Base-by-base conservation (phyloP, 1,139 yeast species). In the Wickerhamomyces sp. region DNA sequence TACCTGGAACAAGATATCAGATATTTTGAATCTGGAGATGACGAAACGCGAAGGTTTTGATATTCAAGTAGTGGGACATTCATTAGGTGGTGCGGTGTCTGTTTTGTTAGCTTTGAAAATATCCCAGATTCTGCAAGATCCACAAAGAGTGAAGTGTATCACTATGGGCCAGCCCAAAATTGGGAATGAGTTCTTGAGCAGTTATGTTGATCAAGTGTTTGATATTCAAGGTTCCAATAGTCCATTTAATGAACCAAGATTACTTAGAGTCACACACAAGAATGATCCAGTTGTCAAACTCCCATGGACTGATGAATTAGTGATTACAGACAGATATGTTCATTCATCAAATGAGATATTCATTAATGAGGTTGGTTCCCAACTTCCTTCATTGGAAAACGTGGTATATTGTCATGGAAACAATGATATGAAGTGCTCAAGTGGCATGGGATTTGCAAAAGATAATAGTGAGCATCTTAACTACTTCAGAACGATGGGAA, bases 11-110 rank as follows among this genome's bases (percentile, higher is more conserved):
- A 60, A 58, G 7, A 63, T 75, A 6, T 63, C 66, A 31, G 47
- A 47, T 2, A 45, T 56, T 4, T 43, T 74, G 14, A 61, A 35
- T 0, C 48, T 52, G 1, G 40, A 48, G 2, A 13, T 50, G 0
- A 32, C 35, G 4, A 13, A 27, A 2, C 50, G 46, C 31, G 50
- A 65, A 7, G 59, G 65, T 39, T 68, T 68, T 45, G 69, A 71
- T 48, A 50, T 76, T 2, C 42, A 64, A 1, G 61, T 76, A 7
- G 55, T 75, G 53, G 81, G 81, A 1, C 81, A 76, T 53, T 76
- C 81, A 0, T 52, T 76, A 51, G 81, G 81, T 1, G 81, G 81
- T 8, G 69, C 79, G 3, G 64, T 76, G 10, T 73, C 75, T 0
- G 53, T 72, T 4, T 55, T 76, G 1, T 52, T 75, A 13, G 69